Conservation (phyloP, 306 rosid genomes). For the Acacia melanoxylon region DNA sequence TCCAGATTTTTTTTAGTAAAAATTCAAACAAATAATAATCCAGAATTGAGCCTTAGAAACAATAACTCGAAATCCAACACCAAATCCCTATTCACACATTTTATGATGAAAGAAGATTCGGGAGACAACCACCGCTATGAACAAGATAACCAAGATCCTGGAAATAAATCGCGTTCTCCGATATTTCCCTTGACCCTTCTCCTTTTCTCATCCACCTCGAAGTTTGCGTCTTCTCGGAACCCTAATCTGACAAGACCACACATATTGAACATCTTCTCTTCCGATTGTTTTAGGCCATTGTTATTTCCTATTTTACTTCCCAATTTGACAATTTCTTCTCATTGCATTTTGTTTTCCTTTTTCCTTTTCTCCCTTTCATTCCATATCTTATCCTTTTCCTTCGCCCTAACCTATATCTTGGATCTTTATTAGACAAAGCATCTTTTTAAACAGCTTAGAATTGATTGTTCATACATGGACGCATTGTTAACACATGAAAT, state of each 20-base stretch:
- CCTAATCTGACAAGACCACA: constrained; percentile 37
- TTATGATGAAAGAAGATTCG: no score
- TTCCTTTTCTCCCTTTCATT: background rate
- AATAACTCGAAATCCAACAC: no score
- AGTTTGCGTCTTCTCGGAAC: constrained; percentile 23
- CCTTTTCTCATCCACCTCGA: background rate
- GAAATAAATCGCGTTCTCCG: no score
- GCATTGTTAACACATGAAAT: background rate
- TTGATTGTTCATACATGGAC: background rate
- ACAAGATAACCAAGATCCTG: no score
- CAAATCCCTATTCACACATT: no score
- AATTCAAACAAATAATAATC: no score
- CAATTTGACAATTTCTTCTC: background rate
- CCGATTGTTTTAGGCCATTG: constrained; percentile 35
- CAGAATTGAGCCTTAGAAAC: no score
- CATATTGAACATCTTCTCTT: background rate
- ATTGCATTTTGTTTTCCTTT: background rate
- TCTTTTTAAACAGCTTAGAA: background rate
- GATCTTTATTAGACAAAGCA: constrained; percentile 1
- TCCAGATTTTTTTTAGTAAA: no score
- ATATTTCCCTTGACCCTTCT: background rate
- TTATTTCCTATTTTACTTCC: background rate
- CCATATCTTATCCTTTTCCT: background rate
- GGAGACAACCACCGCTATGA: no score
- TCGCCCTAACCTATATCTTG: background rate